Percentiles rank a stretch among this genome's conserved stretches.
phyloP scores from a whole-genome alignment of 441 rosid genomes.

The Pelargonium australe region DNA sequence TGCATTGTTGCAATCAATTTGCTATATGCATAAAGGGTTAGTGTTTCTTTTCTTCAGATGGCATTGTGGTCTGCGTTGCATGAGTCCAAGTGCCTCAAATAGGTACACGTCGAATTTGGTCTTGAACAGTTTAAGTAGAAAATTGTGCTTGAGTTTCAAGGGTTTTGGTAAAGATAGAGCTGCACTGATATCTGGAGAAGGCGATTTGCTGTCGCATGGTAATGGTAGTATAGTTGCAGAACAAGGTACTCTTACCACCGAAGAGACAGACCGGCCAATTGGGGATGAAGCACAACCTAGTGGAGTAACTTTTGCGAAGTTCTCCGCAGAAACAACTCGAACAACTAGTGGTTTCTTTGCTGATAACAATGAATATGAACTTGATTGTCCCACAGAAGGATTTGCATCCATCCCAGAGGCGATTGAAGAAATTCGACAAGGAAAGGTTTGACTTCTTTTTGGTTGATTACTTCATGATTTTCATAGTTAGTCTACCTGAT shows the following conservation, averaged over 20 bases:
- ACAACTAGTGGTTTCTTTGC: constrained; percentile 25
- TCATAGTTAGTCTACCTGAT: not conserved
- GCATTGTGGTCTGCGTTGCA: constrained; percentile 21
- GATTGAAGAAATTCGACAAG: constrained; percentile 33
- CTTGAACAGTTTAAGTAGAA: constrained; percentile 17
- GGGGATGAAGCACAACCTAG: constrained; percentile 4
- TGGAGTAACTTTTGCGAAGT: constrained; percentile 38
- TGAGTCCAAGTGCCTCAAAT: constrained; percentile 18
- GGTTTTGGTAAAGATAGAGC: constrained; percentile 30
- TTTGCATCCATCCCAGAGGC: constrained; percentile 36
- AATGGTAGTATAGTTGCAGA: constrained; percentile 29
- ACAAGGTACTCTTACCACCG: constrained; percentile 8
- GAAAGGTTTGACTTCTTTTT: constrained; percentile 26
- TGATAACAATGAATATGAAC: constrained; percentile 40
- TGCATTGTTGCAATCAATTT: not conserved
- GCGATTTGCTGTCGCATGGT: constrained; percentile 36
- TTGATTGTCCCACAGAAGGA: constrained; percentile 34
- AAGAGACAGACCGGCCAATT: no score
- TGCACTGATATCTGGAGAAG: constrained; percentile 48
- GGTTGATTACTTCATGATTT: not conserved
- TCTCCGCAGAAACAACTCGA: constrained; percentile 52
- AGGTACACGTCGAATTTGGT: constrained; percentile 17
- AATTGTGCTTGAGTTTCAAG: constrained; percentile 24
- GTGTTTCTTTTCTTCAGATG: constrained; percentile 18
- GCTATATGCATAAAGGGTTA: not conserved